These are phyloP conservation scores for Trypanosoma conorhini DNA, from an alignment of 208 protist species.

Conservation along the genomic window DNA sequence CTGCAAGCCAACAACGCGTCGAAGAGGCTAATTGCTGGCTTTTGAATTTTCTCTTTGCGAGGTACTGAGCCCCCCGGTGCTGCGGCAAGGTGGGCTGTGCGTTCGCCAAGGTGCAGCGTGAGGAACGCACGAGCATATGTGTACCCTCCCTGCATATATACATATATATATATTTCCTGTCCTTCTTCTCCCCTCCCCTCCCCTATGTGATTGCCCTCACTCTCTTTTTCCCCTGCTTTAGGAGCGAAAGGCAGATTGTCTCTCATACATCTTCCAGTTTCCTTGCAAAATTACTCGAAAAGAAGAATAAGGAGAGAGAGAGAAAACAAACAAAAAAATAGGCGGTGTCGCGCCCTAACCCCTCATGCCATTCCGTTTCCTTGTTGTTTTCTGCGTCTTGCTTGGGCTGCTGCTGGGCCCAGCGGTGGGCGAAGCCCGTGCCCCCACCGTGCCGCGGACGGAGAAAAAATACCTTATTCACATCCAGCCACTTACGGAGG, in stretches of 20 bases:
- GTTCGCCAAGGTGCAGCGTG: too few relatives aligned
- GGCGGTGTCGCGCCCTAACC: neutral
- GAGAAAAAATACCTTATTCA: conserved; percentile 43
- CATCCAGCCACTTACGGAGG: conserved; percentile 46
- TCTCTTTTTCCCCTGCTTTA: neutral
- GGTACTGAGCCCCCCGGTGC: too few relatives aligned
- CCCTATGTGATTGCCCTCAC: neutral
- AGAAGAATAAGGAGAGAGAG: neutral
- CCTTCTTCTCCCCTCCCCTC: neutral
- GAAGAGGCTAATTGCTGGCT: too few relatives aligned
- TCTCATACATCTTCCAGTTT: conserved; percentile 5
- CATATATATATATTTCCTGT: neutral
- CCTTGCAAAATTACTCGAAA: neutral
- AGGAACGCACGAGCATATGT: too few relatives aligned
- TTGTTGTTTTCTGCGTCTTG: neutral
- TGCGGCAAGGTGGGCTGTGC: too few relatives aligned
- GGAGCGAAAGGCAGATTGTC: neutral
- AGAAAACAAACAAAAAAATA: neutral
- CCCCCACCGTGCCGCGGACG: conserved; percentile 31
- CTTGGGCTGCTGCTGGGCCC: neutral
- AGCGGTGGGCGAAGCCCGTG: neutral
- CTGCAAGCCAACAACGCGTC: too few relatives aligned
- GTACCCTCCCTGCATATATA: too few relatives aligned
- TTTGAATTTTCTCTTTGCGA: too few relatives aligned
- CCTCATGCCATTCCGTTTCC: conserved; percentile 5